Evolutionary conservation across 2,329 filamentous ascomycete genomes (phyloP), one percentile per base, ranked within the genome.

Genomic region (Ascochyta rabiei): DNA sequence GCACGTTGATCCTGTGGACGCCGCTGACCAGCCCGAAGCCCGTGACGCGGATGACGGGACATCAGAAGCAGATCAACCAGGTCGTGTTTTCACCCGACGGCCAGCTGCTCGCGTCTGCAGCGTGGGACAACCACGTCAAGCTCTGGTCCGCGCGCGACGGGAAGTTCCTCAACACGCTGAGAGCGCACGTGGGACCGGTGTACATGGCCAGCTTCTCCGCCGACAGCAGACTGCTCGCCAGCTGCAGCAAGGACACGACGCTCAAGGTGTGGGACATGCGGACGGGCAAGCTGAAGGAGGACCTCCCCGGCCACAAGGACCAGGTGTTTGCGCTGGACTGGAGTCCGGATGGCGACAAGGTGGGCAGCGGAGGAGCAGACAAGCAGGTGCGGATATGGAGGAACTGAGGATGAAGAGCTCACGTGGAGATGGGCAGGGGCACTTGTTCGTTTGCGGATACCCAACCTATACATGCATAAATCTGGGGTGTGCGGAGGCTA

Each of bases 51-150:
- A 84, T 98, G 77, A 77, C 91, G n/a, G 95, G 95, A 2, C 95
- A 99, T 70, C 91, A 97, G 74, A 98, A 98, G 77, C 90, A 93
- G 71, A 93, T 98, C 64, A 97, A 98, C 74, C 90, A 97, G 72
- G 93, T 98, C 42, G 89, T 88, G 0, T 98, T 98, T 76, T 96
- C 91, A 0, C 92, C 93, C 0, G 93, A 98, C 69, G 93, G 92
- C 30, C 82, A 85, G 8, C 83, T 93, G 54, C 92, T 99, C 66
- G 95, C 95, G 8, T 96, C 90, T 33, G 88, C 90, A 8, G 88
- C 89, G 4, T 99, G 93, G 79, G 95, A 99, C 75, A 99, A 98
- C 73, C 90, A 93, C 68, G 91, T 93, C 65, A 96, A 96, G 77
- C 78, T 97, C 23, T 98, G 93, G 93, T 90, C 87, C 63, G 89